Conservation (phyloP, 768 basidiomycete genomes). For the Russula vinacea region DNA sequence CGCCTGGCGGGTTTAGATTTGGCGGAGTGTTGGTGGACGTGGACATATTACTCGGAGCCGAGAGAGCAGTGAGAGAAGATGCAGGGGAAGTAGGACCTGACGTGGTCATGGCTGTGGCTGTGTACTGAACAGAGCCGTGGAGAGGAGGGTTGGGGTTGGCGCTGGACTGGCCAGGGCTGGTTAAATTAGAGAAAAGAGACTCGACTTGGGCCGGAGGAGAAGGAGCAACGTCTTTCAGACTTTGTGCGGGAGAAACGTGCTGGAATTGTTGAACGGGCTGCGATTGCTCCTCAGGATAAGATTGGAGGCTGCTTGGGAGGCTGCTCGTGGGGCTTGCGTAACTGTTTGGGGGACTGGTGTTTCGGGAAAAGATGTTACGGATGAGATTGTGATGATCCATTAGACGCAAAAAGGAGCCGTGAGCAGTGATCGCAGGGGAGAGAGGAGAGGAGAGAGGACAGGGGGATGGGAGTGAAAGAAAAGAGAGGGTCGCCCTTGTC, state of each 20-base stretch:
- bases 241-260: slow-evolving; percentile 36
- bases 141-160: slow-evolving; percentile 36
- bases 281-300: slow-evolving; percentile 29
- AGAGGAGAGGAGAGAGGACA: background rate
- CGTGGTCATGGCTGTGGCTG: slow-evolving; percentile 35
- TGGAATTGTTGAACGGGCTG: slow-evolving; percentile 24
- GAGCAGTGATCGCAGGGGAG: slow-evolving; percentile 14
- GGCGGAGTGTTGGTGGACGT: slow-evolving; percentile 41
- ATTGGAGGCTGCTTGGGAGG: slow-evolving; percentile 5
- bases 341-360: slow-evolving; percentile 24
- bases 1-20: slow-evolving; percentile 32
- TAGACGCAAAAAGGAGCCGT: background rate
- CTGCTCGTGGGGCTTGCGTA: background rate
- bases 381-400: slow-evolving; percentile 30
- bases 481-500: background rate
- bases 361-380: slow-evolving; percentile 30
- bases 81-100: slow-evolving; percentile 46
- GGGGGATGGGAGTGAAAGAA: background rate
- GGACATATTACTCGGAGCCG: slow-evolving; percentile 42
- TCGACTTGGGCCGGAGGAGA: slow-evolving; percentile 62
- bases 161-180: slow-evolving; percentile 40
- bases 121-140: slow-evolving; percentile 31
- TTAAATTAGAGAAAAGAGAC: slow-evolving; percentile 60
- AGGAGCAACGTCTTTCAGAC: slow-evolving; percentile 40
- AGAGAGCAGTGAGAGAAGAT: slow-evolving; percentile 42